These are phyloP conservation scores for Malassezia restricta DNA, from an alignment of 1,284 basidiomycete genomes.

Conservation along the genomic window DNA sequence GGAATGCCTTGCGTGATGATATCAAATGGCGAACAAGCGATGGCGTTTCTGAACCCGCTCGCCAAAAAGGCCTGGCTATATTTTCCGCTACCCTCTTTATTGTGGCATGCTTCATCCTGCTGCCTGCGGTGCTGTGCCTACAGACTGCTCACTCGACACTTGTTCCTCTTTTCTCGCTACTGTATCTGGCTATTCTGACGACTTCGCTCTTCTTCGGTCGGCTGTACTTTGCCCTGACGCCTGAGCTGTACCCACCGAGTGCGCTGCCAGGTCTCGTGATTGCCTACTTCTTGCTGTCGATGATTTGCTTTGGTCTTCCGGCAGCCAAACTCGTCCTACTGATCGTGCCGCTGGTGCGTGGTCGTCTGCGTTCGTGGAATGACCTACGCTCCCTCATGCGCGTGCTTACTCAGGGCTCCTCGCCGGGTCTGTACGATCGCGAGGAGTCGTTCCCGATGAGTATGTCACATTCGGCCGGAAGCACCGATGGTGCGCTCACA, in stretches of 20 bases:
- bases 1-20: constrained; percentile 21
- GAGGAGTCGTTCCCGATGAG: no score
- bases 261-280: constrained; percentile 28
- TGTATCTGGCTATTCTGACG: constrained; percentile 26
- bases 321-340: constrained; percentile 17
- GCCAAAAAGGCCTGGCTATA: constrained; percentile 21
- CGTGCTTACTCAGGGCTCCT: neutral
- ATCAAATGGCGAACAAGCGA: constrained; percentile 16
- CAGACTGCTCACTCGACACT: constrained; percentile 30
- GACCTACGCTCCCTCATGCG: constrained; percentile 1
- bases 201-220: constrained; percentile 25
- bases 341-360: constrained; percentile 4
- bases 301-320: constrained; percentile 23
- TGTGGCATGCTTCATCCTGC: constrained; percentile 32
- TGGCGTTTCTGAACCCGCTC: constrained; percentile 12
- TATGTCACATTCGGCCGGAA: neutral
- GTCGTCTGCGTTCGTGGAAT: constrained; percentile 1
- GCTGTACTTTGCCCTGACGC: constrained; percentile 35
- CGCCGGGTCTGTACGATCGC: neutral
- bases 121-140: constrained; percentile 30
- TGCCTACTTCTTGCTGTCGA: constrained; percentile 28
- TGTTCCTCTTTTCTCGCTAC: constrained; percentile 22
- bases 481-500: constrained; percentile 8
- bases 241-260: constrained; percentile 33
- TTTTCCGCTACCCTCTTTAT: constrained; percentile 24